phyloP scores from a whole-genome alignment of 768 basidiomycete species.

The Ramaria sp. region DNA sequence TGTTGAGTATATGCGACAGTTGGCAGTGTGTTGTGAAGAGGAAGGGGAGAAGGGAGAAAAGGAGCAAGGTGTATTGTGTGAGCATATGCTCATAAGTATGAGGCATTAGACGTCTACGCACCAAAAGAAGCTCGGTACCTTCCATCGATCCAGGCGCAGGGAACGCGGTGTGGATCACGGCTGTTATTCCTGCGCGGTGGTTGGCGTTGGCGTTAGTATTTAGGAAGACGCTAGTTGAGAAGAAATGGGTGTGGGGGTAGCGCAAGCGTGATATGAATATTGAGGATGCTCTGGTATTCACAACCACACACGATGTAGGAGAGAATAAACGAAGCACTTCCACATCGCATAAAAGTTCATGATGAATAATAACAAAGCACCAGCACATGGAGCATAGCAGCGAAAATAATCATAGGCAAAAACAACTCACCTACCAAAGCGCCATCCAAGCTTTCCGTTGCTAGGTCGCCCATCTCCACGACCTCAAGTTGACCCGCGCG shows the following conservation, averaged over 20 bases:
- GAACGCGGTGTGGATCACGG: slow-evolving; percentile 4
- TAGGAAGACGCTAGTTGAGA: background rate
- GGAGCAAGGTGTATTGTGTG: no score
- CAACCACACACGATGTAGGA: background rate
- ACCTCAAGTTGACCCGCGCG: slow-evolving; percentile 7
- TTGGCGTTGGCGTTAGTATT: background rate
- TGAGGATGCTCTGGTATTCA: no score
- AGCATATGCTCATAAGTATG: no score
- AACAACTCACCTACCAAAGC: background rate
- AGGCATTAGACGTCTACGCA: background rate
- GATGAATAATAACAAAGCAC: background rate
- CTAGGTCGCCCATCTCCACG: slow-evolving; percentile 13
- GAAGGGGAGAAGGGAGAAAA: no score
- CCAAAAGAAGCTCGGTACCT: background rate
- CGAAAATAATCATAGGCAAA: background rate
- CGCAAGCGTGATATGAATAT: background rate
- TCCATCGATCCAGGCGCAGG: slow-evolving; percentile 6
- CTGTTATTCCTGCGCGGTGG: slow-evolving; percentile 1
- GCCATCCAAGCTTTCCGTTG: slow-evolving; percentile 1
- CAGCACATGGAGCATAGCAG: no score
- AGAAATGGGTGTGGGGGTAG: background rate
- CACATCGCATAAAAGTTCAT: no score
- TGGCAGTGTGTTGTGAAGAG: no score
- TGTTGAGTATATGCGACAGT: no score
- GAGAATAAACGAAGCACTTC: background rate